Base-by-base conservation (phyloP, 345 rosid genomes). In the Eutrema yunnanense region DNA sequence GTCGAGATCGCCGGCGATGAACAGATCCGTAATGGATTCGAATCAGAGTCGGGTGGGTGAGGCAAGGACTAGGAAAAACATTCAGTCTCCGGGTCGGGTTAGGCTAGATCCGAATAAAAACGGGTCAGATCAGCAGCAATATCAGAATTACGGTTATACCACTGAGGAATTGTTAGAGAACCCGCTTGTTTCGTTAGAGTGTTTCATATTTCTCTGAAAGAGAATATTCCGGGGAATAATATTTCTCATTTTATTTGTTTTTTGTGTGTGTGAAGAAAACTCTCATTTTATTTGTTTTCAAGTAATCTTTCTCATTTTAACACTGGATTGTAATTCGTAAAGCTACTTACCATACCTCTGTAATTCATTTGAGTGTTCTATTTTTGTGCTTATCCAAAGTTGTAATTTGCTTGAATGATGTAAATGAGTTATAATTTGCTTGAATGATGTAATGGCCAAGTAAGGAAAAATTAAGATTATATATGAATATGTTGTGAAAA, bases 151-250 rank as follows among this genome's bases (percentile, higher is more conserved):
- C 58, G 53, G 48, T 46, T 68, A 53, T 71, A 48, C 70, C 59
- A 34, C 80, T 37, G 81, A 80, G 13, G 94, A 88, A 73, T 81
- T 89, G 12, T 79, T 90, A 14, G 93, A 93, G 68, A 90, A 90
- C 75, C 97, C 96, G 43, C 90, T 80, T 13, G 97, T 93, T 9
- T 88, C 97, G 2, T 68, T 93, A 58, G 98, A 90, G 82, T 90
- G 98, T 72, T 93, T 90, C 80, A 90, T 93, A 67, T 93, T 93
- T 59, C 89, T 93, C 43, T 93, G 67, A 75, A 43, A 66, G 36
- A 6, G n/a, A 62, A 26, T 29, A 65, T 49, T 38, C 13, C 32
- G n/a, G 14, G 67, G 12, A 36, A 46, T 34, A 12, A 3, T 8
- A 2, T 42, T 42, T 6, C n/a, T 12, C 6, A 30, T 30, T 30